These are phyloP conservation scores for Didymella sp. DNA, from an alignment of 2,329 filamentous ascomycete genomes.

Conservation along the genomic window DNA sequence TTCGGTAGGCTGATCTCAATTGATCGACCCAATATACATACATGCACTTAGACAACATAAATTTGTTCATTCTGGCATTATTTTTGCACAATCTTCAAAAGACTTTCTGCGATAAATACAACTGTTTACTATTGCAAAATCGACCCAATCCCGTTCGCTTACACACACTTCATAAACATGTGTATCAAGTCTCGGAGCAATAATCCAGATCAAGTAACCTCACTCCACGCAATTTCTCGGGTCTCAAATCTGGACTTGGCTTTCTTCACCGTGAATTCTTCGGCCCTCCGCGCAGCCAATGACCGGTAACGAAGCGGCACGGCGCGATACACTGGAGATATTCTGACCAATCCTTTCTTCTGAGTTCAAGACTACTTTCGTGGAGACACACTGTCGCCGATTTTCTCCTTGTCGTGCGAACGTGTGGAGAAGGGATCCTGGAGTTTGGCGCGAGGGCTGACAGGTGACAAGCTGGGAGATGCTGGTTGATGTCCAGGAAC, in stretches of 20 bases:
- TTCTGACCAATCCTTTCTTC: constrained; percentile 2
- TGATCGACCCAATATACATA: constrained; percentile 11
- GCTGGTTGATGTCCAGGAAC: constrained; percentile 11
- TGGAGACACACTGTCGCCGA: constrained; percentile 2
- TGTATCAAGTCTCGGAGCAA: constrained; percentile 14
- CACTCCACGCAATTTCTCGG: constrained; percentile 13
- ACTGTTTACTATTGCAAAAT: neutral
- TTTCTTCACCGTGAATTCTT: constrained; percentile 6
- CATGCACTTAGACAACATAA: constrained; percentile 16
- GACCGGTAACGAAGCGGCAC: constrained; percentile 18
- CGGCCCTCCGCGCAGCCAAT: constrained; percentile 7
- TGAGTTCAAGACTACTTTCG: neutral
- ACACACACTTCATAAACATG: neutral
- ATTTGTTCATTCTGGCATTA: constrained; percentile 1
- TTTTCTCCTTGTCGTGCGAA: constrained; percentile 2
- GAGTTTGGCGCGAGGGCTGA: constrained; percentile 4
- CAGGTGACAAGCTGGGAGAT: constrained; percentile 21
- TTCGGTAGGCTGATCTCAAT: constrained; percentile 13
- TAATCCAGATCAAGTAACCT: constrained; percentile 10
- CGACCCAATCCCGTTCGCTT: neutral
- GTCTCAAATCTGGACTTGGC: constrained; percentile 11
- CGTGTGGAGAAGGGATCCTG: constrained; percentile 18
- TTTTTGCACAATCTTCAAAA: neutral
- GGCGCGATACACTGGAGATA: constrained; percentile 7
- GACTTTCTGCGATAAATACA: constrained; percentile 1